phyloP scores from a whole-genome alignment of 257 asterid species.

The Linderniella brevidens region DNA sequence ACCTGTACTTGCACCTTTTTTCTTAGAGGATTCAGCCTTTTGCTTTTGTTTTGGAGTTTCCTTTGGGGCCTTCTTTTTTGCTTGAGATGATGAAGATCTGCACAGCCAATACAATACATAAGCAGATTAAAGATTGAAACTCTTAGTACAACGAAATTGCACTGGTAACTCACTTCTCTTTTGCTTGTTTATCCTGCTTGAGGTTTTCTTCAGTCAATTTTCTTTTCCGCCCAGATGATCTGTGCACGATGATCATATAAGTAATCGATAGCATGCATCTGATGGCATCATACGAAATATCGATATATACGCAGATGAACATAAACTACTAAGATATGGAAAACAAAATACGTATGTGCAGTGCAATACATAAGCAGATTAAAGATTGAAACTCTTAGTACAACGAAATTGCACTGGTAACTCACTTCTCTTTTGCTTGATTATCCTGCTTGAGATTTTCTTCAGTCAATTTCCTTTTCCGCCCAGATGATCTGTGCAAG shows the following conservation, averaged over 20 bases:
- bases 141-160: not conserved
- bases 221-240: slow-evolving; percentile 47
- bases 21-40: slow-evolving; percentile 25
- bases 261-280: slow-evolving; percentile 1
- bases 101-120: slow-evolving; percentile 14
- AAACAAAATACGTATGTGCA: not conserved
- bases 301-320: not conserved
- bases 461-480: slow-evolving; percentile 28
- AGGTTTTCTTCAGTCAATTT: slow-evolving; percentile 23
- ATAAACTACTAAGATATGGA: not conserved
- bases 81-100: slow-evolving; percentile 60
- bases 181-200: slow-evolving; percentile 21
- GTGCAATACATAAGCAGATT: slow-evolving; percentile 7
- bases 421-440: slow-evolving; percentile 41
- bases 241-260: slow-evolving; percentile 19
- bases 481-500: slow-evolving; percentile 47
- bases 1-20: slow-evolving; percentile 26
- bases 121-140: slow-evolving; percentile 13
- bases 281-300: not conserved
- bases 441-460: slow-evolving; percentile 31
- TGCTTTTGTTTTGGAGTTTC: slow-evolving; percentile 34
- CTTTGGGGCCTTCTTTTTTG: slow-evolving; percentile 74
- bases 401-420: too few species aligned
- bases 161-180: slow-evolving; percentile 36
- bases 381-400: too few species aligned